Conservation (phyloP, 2,329 filamentous ascomycete species). For the Fusarium sp. region DNA sequence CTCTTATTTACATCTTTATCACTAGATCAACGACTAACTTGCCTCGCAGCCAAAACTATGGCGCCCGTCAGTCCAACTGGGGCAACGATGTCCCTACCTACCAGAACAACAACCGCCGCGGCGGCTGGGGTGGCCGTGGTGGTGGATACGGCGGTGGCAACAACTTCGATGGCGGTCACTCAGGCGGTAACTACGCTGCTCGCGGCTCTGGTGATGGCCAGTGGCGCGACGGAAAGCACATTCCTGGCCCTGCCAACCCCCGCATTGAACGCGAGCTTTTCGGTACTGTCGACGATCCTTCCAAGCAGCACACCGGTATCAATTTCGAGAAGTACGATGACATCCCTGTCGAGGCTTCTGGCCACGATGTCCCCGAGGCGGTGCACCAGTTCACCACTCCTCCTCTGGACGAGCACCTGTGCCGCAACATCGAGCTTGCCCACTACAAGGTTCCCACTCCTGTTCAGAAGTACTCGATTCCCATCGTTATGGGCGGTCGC, state of each 20-base stretch:
- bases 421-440: slow-evolving; percentile 92
- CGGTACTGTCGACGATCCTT: slow-evolving; percentile 87
- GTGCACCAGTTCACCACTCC: slow-evolving; percentile 92
- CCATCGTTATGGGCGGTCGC: slow-evolving; percentile 97
- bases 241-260: slow-evolving; percentile 87
- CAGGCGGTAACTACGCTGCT: slow-evolving; percentile 72
- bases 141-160: slow-evolving; percentile 53
- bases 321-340: slow-evolving; percentile 99
- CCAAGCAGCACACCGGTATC: slow-evolving; percentile 97
- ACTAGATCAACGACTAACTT: slow-evolving; percentile 32
- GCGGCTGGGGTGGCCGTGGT: slow-evolving; percentile 52
- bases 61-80: slow-evolving; percentile 52
- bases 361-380: slow-evolving; percentile 90
- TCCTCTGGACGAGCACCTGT: slow-evolving; percentile 91
- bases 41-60: slow-evolving; percentile 45
- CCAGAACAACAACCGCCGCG: slow-evolving; percentile 50
- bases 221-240: slow-evolving; percentile 97
- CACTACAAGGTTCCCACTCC: slow-evolving; percentile 96
- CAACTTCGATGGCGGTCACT: slow-evolving; percentile 74
- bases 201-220: slow-evolving; percentile 93
- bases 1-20: neutral
- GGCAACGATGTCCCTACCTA: slow-evolving; percentile 46
- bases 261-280: slow-evolving; percentile 96
- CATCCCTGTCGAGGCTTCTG: slow-evolving; percentile 97
- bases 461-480: slow-evolving; percentile 99